Conservation (phyloP, 2,329 filamentous ascomycete species). For the Microcyclosporella mali region DNA sequence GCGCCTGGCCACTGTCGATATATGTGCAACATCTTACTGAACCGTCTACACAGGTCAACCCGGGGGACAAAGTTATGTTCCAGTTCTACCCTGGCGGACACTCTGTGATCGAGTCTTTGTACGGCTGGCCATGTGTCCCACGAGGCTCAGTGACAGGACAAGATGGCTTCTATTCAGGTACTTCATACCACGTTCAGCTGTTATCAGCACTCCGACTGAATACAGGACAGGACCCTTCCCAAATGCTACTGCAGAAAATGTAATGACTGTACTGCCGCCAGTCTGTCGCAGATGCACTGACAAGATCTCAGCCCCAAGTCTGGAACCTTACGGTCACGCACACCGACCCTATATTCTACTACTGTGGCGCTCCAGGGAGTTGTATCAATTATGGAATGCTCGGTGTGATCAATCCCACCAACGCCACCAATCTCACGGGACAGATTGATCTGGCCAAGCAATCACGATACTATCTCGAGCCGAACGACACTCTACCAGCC, state of each 20-base stretch:
- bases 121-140: constrained; percentile 35
- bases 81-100: constrained; percentile 38
- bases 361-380: constrained; percentile 60
- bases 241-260: constrained; percentile 1
- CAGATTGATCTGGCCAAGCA: constrained; percentile 22
- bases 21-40: constrained; percentile 31
- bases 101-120: constrained; percentile 37
- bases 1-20: not conserved
- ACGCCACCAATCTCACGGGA: constrained; percentile 17
- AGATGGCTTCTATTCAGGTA: constrained; percentile 18
- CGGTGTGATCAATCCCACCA: constrained; percentile 61
- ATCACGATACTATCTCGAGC: not conserved
- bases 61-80: constrained; percentile 36
- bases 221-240: not conserved
- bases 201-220: not conserved
- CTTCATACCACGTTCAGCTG: constrained; percentile 9
- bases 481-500: not conserved
- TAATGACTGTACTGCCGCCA: not conserved
- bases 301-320: constrained; percentile 13
- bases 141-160: constrained; percentile 14
- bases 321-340: constrained; percentile 47
- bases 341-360: constrained; percentile 61
- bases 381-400: constrained; percentile 64
- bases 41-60: constrained; percentile 32
- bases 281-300: not conserved